Conservation (phyloP, 352 stramenopile species). For the Peronospora belbahrii region DNA sequence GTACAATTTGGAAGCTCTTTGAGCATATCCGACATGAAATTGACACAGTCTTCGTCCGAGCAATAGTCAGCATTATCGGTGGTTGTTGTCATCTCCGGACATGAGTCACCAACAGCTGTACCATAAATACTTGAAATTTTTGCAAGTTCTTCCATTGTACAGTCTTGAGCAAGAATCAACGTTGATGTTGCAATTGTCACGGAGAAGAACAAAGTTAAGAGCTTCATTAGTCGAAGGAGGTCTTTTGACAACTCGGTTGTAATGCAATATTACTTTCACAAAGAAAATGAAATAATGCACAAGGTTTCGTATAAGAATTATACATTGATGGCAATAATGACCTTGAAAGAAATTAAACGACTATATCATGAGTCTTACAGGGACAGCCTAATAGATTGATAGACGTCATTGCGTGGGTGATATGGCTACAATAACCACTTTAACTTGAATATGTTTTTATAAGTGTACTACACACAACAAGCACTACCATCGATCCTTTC, state of each 20-base stretch:
- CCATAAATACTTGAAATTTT: slow-evolving; percentile 13
- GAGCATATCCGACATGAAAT: slow-evolving; percentile 10
- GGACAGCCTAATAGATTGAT: too few species aligned
- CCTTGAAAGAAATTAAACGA: too few species aligned
- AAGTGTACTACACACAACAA: background rate
- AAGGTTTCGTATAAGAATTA: too few species aligned
- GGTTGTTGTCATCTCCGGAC: slow-evolving; percentile 6
- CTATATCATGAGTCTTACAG: too few species aligned
- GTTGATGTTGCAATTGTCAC: background rate
- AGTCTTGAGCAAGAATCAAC: slow-evolving; percentile 6
- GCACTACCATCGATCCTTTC: background rate
- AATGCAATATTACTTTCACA: too few species aligned
- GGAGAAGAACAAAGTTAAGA: background rate
- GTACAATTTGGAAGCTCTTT: slow-evolving; percentile 21
- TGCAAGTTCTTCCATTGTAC: slow-evolving; percentile 12
- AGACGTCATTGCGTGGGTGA: too few species aligned
- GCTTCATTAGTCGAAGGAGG: slow-evolving; percentile 8
- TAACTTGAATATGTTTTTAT: background rate
- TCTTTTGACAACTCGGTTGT: too few species aligned
- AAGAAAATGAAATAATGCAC: too few species aligned
- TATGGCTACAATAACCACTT: slow-evolving; percentile 4
- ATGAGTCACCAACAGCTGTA: slow-evolving; percentile 7
- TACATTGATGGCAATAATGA: too few species aligned
- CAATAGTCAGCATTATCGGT: slow-evolving; percentile 12
- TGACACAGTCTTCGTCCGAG: slow-evolving; percentile 8